A percentile compares a stretch with the other conserved stretches of the same genome.
These are phyloP conservation scores for Multifurca ochricompacta DNA, from an alignment of 768 basidiomycete genomes.

Conservation along the genomic window DNA sequence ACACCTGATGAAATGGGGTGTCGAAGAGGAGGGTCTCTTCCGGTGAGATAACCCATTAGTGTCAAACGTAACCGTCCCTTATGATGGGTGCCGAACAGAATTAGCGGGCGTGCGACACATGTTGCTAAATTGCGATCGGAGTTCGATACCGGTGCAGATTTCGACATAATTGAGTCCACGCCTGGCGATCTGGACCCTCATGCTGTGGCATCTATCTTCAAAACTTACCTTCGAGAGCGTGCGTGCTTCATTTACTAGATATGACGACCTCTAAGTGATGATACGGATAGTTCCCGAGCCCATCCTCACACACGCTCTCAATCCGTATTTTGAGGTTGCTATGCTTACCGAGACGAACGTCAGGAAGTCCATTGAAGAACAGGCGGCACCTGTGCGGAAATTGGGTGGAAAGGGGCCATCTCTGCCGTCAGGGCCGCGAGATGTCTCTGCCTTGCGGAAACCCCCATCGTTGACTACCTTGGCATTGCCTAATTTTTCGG, in stretches of 20 bases:
- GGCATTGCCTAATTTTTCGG: conserved; percentile 59
- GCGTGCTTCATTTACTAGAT: conserved; percentile 32
- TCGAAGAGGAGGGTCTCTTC: conserved; percentile 82
- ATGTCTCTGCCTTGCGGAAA: conserved; percentile 47
- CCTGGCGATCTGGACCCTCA: conserved; percentile 92
- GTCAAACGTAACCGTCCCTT: background rate
- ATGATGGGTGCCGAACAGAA: conserved; percentile 36
- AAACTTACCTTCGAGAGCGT: conserved; percentile 90
- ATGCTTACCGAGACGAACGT: conserved; percentile 47
- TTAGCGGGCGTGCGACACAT: conserved; percentile 79
- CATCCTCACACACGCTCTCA: conserved; percentile 65
- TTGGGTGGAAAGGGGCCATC: conserved; percentile 8
- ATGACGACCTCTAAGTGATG: conserved; percentile 10
- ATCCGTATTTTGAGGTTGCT: conserved; percentile 73
- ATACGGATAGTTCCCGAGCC: conserved; percentile 70
- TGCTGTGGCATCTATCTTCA: conserved; percentile 88
- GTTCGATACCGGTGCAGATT: conserved; percentile 86
- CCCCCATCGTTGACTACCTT: conserved; percentile 76
- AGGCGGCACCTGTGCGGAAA: conserved; percentile 10
- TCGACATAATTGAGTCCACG: conserved; percentile 65
- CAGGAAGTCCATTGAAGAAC: conserved; percentile 24
- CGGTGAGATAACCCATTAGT: conserved; percentile 43
- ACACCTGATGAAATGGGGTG: conserved; percentile 73
- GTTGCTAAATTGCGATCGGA: conserved; percentile 64
- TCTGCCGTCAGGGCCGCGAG: conserved; percentile 18